Evolutionary conservation across 805 yeast species (phyloP), one percentile per base, ranked within the genome.

Genomic region (Cyberlindnera veronae): DNA sequence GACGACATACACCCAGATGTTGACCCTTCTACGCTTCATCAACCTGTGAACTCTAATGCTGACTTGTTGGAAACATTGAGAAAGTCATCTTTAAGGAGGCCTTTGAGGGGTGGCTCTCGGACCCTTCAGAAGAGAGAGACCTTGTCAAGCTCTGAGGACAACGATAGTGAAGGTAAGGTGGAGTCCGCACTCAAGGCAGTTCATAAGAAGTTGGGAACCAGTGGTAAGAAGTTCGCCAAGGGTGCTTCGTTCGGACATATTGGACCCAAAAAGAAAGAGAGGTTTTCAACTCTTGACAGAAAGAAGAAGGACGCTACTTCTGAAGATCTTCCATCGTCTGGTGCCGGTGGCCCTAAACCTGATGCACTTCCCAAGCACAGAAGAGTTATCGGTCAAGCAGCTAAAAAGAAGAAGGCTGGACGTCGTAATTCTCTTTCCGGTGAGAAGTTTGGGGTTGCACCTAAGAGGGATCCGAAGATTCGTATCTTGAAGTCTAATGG

Each of bases 81-180:
- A 24, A 24, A 34, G n/a, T 48, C 55, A 1, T 28, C 42, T 5
- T 43, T 50, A 28, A 42, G 53, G 38, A 30, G 34, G 17, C 41
- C 36, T 14, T 6, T 24, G 36, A 36, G 15, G n/a, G 23, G 16
- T 5, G 14, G 27, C 6, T 5, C n/a, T n/a, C 13, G 6, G 9
- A 22, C 6, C 19, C 9, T 28, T 4, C 24, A 23, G 29, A 19
- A 34, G 37, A 32, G 34, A 29, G 34, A 35, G n/a, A n/a, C n/a
- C n/a, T n/a, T n/a, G n/a, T n/a, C n/a, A n/a, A n/a, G n/a, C n/a
- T n/a, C n/a, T n/a, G n/a, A n/a, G n/a, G n/a, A n/a, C n/a, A n/a
- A n/a, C n/a, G n/a, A n/a, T n/a, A n/a, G n/a, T n/a, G n/a, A n/a
- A n/a, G n/a, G n/a, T n/a, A n/a, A n/a, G n/a, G 13, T 7, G 21